Evolutionary conservation across 306 rosid genomes (phyloP).

Genomic region (Glycyrrhiza uralensis): DNA sequence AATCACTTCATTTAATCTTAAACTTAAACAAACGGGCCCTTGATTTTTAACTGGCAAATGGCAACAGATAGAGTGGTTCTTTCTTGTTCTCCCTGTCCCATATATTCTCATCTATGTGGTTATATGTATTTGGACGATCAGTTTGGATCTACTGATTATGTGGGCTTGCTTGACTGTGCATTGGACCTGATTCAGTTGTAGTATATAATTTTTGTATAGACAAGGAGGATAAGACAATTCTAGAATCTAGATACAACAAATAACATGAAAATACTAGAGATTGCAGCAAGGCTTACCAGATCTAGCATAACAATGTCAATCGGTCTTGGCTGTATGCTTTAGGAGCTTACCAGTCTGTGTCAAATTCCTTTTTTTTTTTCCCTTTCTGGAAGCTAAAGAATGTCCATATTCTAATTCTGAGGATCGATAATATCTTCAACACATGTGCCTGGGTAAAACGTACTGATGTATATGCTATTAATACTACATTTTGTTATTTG

Average conservation of each 20-base stretch:
- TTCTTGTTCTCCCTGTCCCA: not conserved
- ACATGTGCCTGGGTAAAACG: not conserved
- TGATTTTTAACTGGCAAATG: not conserved
- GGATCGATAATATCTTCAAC: not conserved
- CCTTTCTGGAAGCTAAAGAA: not conserved
- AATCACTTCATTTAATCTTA: no score
- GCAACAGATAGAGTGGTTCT: not conserved
- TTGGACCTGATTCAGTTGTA: not conserved
- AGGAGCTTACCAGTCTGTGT: constrained; percentile 2
- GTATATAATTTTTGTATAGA: not conserved
- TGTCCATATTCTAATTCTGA: not conserved
- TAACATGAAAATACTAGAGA: not conserved
- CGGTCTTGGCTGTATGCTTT: not conserved
- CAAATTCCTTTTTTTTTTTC: not conserved
- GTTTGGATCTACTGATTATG: not conserved
- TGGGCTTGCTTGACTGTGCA: not conserved
- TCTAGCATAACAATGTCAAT: not conserved
- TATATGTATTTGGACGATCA: not conserved
- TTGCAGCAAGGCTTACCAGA: not conserved
- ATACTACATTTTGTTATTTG: not conserved
- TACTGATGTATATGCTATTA: not conserved
- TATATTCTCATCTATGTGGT: not conserved
- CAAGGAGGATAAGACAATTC: not conserved
- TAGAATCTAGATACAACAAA: not conserved
- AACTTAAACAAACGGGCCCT: no score